Evolutionary conservation across 2,329 filamentous ascomycete species (phyloP).

Genomic region (Trichoderma aggressivum): DNA sequence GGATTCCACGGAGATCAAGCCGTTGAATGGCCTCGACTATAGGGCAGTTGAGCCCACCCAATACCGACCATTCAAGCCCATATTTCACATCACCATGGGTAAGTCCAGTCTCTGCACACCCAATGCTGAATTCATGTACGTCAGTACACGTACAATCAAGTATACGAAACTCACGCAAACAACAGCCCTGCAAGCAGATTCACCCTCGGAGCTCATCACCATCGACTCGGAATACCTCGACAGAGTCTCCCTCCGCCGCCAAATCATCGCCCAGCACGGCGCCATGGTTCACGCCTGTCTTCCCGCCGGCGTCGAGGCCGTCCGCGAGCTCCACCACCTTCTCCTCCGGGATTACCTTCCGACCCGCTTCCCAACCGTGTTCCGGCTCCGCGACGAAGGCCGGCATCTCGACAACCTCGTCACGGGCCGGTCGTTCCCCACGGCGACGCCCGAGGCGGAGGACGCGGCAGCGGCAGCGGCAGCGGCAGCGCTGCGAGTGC

Average conservation of each 20-base stretch:
- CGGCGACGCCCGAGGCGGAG: conserved; percentile 29
- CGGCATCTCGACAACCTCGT: conserved; percentile 39
- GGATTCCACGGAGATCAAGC: conserved; percentile 21
- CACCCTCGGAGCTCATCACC: conserved; percentile 49
- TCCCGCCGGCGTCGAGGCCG: conserved; percentile 38
- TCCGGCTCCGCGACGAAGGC: conserved; percentile 35
- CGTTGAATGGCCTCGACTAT: conserved; percentile 39
- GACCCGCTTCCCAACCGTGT: conserved; percentile 47
- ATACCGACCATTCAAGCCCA: conserved; percentile 49
- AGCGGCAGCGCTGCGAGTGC: conserved; percentile 35
- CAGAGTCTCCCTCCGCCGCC: conserved; percentile 40
- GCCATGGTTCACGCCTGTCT: conserved; percentile 42
- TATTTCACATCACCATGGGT: conserved; percentile 56
- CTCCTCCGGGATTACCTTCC: conserved; percentile 48
- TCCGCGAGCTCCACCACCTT: conserved; percentile 48
- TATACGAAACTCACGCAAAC: background rate
- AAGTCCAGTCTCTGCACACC: conserved; percentile 17
- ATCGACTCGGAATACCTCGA: conserved; percentile 50
- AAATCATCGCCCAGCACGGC: conserved; percentile 38
- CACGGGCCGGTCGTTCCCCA: conserved; percentile 33
- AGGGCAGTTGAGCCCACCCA: conserved; percentile 35
- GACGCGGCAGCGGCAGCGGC: too few relatives aligned
- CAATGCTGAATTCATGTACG: too few relatives aligned
- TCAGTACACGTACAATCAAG: background rate
- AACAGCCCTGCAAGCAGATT: conserved; percentile 39